Evolutionary conservation across 2,329 filamentous ascomycete species (phyloP), one percentile per base, ranked within the genome.

Genomic region (Fusarium penzigii): DNA sequence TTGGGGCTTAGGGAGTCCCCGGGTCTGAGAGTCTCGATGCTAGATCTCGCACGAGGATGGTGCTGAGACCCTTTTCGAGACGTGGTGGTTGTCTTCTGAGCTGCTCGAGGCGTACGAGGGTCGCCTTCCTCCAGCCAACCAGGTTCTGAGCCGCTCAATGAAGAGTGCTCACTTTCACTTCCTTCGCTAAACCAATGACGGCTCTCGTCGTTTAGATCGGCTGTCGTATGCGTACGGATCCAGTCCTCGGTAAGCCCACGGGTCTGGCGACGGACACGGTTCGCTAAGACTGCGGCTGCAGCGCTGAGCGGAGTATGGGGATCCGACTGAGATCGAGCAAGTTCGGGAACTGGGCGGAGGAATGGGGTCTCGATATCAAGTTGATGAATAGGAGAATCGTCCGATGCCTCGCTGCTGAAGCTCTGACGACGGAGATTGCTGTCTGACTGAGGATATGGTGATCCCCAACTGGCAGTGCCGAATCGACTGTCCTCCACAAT

Each of bases 381-480:
- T 50, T 81, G 81, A 58, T 86, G 83, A 56, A 86, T 77, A 1
- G 80, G 83, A 42, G 78, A 82, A 56, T 83, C 82, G 63, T 84
- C 82, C 3, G 82, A 86, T 52, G 72, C 72, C 62, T 80, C 83
- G 69, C 83, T 86, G 66, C 80, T 81, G 58, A 78, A 75, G 62
- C 81, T 84, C 56, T 76, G 72, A 48, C 72, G 73, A 47, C 78
- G 78, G 49, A 79, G 73, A 54, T 79, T 71, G 61, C 69, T 71
- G 51, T 82, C 87, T 39, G 87, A 81, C 56, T 80, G 81, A 49
- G 89, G 86, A 73, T 96, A 96, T 17, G 92, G 92, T 48, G 92
- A 96, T 51, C 92, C 92, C 92, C 92, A 96, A 69, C 88, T 92
- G 44, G 91, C 88, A 43, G 90, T 94, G 55, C 80, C 79, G 70